Conservation (phyloP, 148 eudicot genomes). For the Bassia scoparia region DNA sequence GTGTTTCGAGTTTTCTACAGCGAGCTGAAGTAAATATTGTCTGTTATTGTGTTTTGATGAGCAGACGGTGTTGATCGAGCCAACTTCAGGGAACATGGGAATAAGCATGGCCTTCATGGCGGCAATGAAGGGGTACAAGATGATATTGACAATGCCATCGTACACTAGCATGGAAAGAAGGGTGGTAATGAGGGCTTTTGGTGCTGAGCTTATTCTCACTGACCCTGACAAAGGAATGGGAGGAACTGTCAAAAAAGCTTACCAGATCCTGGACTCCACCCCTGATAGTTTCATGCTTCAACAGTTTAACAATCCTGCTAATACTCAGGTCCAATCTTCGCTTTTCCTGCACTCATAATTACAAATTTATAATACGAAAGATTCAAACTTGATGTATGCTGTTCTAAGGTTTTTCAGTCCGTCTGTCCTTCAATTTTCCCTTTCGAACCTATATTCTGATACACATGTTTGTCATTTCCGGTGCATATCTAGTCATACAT, state of each 20-base stretch:
- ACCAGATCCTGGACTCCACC: constrained; percentile 69
- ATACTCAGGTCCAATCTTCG: constrained; percentile 64
- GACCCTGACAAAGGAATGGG: constrained; percentile 95
- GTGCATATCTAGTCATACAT: too few relatives aligned
- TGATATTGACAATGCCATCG: constrained; percentile 94
- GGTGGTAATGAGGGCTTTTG: constrained; percentile 87
- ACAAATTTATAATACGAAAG: neutral
- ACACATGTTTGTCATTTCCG: neutral
- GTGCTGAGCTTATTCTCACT: constrained; percentile 81
- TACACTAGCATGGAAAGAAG: constrained; percentile 94
- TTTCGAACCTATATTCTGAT: neutral
- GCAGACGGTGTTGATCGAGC: constrained; percentile 90
- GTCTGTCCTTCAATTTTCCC: too few relatives aligned
- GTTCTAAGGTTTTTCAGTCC: too few relatives aligned
- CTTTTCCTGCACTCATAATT: neutral
- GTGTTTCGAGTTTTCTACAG: neutral
- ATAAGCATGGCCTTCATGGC: constrained; percentile 99
- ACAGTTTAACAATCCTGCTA: constrained; percentile 84
- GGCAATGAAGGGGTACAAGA: constrained; percentile 88
- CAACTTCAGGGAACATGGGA: constrained; percentile 98
- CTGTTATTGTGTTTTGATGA: constrained; percentile 6
- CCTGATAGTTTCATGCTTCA: constrained; percentile 87
- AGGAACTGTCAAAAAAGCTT: constrained; percentile 92
- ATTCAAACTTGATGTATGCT: neutral
- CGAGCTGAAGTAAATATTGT: too few relatives aligned